phyloP scores from a whole-genome alignment of 805 yeast species.

The Ogataea pini region DNA sequence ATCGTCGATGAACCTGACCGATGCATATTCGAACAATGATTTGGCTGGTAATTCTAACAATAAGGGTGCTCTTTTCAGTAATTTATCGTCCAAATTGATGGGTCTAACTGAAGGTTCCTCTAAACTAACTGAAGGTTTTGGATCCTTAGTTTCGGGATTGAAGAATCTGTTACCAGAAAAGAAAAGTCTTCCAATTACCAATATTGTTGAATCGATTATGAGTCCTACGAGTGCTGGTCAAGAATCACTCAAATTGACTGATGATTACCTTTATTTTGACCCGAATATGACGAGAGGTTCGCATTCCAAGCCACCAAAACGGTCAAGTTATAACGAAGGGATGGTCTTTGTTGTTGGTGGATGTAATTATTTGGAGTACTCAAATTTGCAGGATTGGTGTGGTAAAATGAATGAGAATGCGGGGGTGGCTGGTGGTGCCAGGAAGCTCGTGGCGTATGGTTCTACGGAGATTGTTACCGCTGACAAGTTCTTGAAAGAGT shows the following conservation, averaged over 20 bases:
- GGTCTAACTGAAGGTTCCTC: constrained; percentile 70
- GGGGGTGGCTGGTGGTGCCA: constrained; percentile 20
- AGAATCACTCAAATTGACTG: constrained; percentile 71
- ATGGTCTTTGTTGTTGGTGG: constrained; percentile 95
- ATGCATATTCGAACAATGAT: constrained; percentile 27
- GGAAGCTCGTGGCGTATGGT: constrained; percentile 76
- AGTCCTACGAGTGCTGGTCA: constrained; percentile 70
- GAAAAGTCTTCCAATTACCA: constrained; percentile 85
- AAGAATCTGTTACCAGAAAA: constrained; percentile 86
- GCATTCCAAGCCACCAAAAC: constrained; percentile 83
- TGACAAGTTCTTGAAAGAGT: constrained; percentile 64
- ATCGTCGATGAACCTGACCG: constrained; percentile 39
- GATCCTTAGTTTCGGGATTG: constrained; percentile 83
- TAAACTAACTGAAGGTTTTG: constrained; percentile 83
- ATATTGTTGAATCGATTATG: constrained; percentile 87
- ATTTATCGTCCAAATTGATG: constrained; percentile 73
- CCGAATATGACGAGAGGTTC: constrained; percentile 87
- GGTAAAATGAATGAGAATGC: constrained; percentile 29
- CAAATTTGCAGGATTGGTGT: constrained; percentile 88
- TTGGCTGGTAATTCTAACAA: constrained; percentile 36
- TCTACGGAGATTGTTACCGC: constrained; percentile 79
- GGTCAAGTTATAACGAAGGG: constrained; percentile 77
- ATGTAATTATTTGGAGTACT: constrained; percentile 92
- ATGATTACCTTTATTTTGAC: constrained; percentile 87
- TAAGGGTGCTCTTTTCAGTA: constrained; percentile 60